Evolutionary conservation across 164 flowering plant genomes (phyloP).

Genomic region (Chimonanthus praecox): DNA sequence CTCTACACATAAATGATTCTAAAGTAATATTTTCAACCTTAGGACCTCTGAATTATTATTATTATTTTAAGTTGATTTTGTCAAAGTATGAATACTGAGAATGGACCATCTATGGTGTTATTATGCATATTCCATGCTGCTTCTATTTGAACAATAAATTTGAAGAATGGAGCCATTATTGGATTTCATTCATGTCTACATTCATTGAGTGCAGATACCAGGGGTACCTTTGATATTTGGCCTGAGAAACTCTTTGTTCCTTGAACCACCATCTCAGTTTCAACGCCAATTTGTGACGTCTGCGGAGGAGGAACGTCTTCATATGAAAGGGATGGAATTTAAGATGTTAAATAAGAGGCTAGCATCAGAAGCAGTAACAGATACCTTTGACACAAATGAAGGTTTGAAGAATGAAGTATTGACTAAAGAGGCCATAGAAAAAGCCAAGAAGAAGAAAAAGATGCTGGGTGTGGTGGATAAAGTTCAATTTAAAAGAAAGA

Average conservation of each 20-base stretch:
- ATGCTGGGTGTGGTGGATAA: conserved; percentile 34
- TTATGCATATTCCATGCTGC: background rate
- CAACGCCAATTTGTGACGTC: conserved; percentile 58
- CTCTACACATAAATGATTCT: too few relatives aligned
- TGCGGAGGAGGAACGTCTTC: conserved; percentile 60
- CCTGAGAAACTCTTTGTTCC: conserved; percentile 56
- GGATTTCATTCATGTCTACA: background rate
- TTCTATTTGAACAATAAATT: background rate
- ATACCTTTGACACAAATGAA: conserved; percentile 29
- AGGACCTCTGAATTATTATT: too few relatives aligned
- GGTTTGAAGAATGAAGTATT: conserved; percentile 17
- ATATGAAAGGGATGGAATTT: conserved; percentile 50
- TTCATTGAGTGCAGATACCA: conserved; percentile 51
- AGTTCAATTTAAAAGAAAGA: conserved; percentile 65
- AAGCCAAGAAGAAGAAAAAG: conserved; percentile 14
- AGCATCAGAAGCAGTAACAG: conserved; percentile 15
- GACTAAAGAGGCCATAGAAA: conserved; percentile 8
- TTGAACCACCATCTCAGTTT: conserved; percentile 62
- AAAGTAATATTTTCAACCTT: too few relatives aligned
- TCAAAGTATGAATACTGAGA: background rate
- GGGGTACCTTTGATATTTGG: conserved; percentile 79
- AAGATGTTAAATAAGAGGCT: conserved; percentile 37
- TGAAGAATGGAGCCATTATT: background rate
- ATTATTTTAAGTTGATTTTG: background rate
- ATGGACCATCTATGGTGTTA: background rate